Percentiles rank a stretch among this genome's conserved stretches.
Evolutionary conservation across 305 asterid species (phyloP).

Genomic region (Solanum hybrid): DNA sequence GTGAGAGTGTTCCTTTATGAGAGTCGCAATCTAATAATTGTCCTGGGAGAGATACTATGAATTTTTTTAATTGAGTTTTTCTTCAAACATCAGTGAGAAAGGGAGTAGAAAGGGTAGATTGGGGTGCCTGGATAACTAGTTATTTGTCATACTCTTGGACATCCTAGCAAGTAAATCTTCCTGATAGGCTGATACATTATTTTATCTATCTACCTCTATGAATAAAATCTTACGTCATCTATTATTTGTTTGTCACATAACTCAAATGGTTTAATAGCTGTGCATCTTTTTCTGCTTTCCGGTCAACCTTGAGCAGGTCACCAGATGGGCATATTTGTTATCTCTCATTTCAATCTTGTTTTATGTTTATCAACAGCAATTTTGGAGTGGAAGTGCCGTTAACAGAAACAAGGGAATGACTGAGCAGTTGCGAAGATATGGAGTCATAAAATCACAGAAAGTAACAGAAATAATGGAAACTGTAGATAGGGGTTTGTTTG

Average conservation of each 20-base stretch:
- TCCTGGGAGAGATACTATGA: neutral
- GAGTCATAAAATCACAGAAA: conserved; percentile 49
- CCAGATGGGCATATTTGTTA: conserved; percentile 24
- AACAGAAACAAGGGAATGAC: conserved; percentile 57
- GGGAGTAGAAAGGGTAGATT: neutral
- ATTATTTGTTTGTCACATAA: neutral
- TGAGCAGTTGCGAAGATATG: conserved; percentile 43
- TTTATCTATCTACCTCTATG: neutral
- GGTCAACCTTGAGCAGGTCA: conserved; percentile 22
- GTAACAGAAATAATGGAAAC: conserved; percentile 80
- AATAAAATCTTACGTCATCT: neutral
- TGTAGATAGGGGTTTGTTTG: conserved; percentile 82
- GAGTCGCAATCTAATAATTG: neutral
- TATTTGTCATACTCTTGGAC: neutral
- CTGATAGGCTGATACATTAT: neutral
- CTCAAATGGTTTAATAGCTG: neutral
- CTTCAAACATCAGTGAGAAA: neutral
- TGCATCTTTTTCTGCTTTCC: conserved; percentile 7
- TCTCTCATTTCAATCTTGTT: conserved; percentile 29
- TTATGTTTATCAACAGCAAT: conserved; percentile 50
- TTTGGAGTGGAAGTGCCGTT: conserved; percentile 43
- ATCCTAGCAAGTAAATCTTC: neutral
- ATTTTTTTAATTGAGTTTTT: neutral
- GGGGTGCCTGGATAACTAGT: neutral
- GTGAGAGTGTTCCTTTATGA: neutral